Percentiles rank a stretch among this genome's conserved stretches.
These are phyloP conservation scores for Saprolegnia parasitica DNA, from an alignment of 352 stramenopile genomes.

Conservation along the genomic window DNA sequence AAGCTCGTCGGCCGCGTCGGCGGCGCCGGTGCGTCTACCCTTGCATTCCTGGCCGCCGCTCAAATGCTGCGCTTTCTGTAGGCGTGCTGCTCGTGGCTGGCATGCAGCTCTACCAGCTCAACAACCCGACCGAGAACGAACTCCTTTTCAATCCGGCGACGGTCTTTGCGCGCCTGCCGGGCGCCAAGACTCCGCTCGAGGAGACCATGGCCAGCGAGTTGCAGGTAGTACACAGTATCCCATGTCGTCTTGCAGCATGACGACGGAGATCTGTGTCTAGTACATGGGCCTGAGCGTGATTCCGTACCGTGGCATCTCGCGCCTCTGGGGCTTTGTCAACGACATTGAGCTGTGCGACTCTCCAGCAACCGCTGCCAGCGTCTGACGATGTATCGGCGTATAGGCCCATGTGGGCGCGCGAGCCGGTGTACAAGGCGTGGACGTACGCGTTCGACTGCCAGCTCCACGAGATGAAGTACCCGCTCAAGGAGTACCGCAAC, in stretches of 20 bases:
- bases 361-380: background rate
- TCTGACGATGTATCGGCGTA: background rate
- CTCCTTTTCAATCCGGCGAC: constrained; percentile 35
- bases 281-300: constrained; percentile 63
- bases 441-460: constrained; percentile 74
- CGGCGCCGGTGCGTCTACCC: background rate
- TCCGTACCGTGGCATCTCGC: constrained; percentile 69
- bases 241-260: background rate
- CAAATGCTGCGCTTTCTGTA: background rate
- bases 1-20: constrained; percentile 2
- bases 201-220: constrained; percentile 61
- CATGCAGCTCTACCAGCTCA: constrained; percentile 20
- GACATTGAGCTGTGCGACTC: constrained; percentile 70
- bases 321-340: constrained; percentile 71
- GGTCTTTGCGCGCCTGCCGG: constrained; percentile 46
- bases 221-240: constrained; percentile 35
- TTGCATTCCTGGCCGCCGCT: background rate
- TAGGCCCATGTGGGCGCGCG: constrained; percentile 61
- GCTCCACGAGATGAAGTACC: constrained; percentile 80
- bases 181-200: constrained; percentile 54
- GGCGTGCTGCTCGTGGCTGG: constrained; percentile 12
- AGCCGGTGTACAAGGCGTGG: constrained; percentile 80
- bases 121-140: constrained; percentile 14
- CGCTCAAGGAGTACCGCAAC: constrained; percentile 65
- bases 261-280: constrained; percentile 4